These are phyloP conservation scores for Entomortierella beljakovae DNA, from an alignment of 192 early-diverging fungal genomes.

Conservation along the genomic window DNA sequence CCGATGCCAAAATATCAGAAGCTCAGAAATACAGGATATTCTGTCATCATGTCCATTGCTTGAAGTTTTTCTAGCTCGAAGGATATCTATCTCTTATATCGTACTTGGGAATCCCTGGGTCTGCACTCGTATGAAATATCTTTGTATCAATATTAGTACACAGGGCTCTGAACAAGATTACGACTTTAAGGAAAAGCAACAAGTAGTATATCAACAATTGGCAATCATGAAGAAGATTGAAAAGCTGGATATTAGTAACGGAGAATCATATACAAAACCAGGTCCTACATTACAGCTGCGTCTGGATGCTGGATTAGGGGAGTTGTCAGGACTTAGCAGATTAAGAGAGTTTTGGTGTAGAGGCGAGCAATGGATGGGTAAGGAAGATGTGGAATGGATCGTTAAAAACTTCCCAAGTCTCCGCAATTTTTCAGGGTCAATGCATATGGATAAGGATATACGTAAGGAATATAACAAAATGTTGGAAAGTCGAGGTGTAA, in stretches of 20 bases:
- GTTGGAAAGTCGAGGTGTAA: too few species aligned
- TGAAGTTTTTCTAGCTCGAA: not conserved
- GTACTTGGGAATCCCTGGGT: not conserved
- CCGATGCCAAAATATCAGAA: not conserved
- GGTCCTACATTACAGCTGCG: not conserved
- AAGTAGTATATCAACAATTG: not conserved
- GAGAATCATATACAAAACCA: not conserved
- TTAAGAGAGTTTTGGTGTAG: not conserved
- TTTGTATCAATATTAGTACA: not conserved
- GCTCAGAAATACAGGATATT: not conserved
- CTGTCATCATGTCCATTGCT: conserved; percentile 3
- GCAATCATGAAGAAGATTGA: not conserved
- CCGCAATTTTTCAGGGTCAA: not conserved
- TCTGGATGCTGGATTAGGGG: not conserved
- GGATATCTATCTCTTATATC: not conserved
- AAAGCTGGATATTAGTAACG: not conserved
- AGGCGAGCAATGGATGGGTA: not conserved
- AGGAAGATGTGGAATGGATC: conserved; percentile 1
- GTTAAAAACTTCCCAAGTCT: not conserved
- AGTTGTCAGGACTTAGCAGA: not conserved
- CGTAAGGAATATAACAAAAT: too few species aligned
- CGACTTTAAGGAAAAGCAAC: not conserved
- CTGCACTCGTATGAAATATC: not conserved
- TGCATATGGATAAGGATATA: not conserved
- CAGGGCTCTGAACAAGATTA: not conserved